Evolutionary conservation across 306 rosid genomes (phyloP).

Genomic region (Mucuna pruriens): DNA sequence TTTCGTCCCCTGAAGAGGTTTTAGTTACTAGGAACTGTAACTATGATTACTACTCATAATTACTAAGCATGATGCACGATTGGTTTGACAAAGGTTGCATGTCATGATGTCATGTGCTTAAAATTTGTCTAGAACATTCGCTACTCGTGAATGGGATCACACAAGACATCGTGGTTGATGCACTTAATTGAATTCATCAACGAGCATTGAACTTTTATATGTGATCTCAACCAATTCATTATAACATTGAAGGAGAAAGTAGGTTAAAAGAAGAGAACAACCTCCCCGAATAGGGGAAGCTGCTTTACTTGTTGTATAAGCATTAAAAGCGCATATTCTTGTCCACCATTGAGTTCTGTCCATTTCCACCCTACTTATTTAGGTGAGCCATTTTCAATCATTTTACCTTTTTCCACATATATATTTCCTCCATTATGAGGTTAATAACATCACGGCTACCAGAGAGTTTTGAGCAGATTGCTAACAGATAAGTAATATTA

Average conservation of each 20-base stretch:
- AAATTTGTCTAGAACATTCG: not conserved
- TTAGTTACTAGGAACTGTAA: slow-evolving; percentile 14
- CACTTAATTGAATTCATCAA: not conserved
- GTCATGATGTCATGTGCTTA: not conserved
- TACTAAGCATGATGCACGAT: slow-evolving; percentile 5
- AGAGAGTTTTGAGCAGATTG: too few species aligned
- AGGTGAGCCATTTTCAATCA: not conserved
- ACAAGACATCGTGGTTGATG: not conserved
- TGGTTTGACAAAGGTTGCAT: not conserved
- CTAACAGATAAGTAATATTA: too few species aligned
- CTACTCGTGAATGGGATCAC: not conserved
- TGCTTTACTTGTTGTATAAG: slow-evolving; percentile 25
- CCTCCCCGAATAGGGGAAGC: not conserved
- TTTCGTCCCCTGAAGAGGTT: not conserved
- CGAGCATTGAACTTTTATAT: not conserved
- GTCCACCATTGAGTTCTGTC: not conserved
- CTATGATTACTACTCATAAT: not conserved
- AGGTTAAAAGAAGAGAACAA: not conserved
- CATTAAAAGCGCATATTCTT: not conserved
- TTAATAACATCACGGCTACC: too few species aligned
- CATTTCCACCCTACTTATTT: not conserved
- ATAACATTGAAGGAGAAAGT: not conserved
- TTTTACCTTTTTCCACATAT: not conserved
- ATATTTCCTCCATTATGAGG: slow-evolving; percentile 2
- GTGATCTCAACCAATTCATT: not conserved